Conservation (phyloP, 495 filamentous ascomycete species). For the Margaritispora aquatica region DNA sequence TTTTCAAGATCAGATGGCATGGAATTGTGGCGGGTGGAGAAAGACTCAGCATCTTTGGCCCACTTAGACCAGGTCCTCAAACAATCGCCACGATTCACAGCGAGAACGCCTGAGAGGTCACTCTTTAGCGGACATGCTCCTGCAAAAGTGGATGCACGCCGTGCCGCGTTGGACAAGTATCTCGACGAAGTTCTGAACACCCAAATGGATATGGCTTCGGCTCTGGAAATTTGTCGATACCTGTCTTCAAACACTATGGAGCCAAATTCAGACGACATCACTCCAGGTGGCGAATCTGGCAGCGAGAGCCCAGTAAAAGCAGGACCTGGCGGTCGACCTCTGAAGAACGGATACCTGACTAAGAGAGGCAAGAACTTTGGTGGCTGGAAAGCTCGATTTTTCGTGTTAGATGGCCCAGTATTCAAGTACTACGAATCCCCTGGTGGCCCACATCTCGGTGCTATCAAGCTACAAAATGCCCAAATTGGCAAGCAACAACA, state of each 20-base stretch:
- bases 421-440: slow-evolving; percentile 88
- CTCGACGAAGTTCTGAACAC: slow-evolving; percentile 79
- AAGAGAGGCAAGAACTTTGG: slow-evolving; percentile 98
- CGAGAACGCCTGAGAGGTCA: slow-evolving; percentile 71
- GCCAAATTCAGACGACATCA: slow-evolving; percentile 59
- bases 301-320: slow-evolving; percentile 34
- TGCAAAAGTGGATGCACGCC: slow-evolving; percentile 84
- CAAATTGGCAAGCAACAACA: slow-evolving; percentile 84
- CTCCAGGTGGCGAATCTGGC: slow-evolving; percentile 38
- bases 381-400: slow-evolving; percentile 97
- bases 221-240: slow-evolving; percentile 81
- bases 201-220: slow-evolving; percentile 69
- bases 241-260: slow-evolving; percentile 81
- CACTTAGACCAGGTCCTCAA: slow-evolving; percentile 76
- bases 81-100: slow-evolving; percentile 57
- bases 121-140: slow-evolving; percentile 92
- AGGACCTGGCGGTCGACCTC: slow-evolving; percentile 57
- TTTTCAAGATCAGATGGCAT: slow-evolving; percentile 68
- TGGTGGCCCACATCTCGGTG: slow-evolving; percentile 82
- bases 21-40: slow-evolving; percentile 92
- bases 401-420: slow-evolving; percentile 82
- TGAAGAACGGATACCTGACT: slow-evolving; percentile 88
- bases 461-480: slow-evolving; percentile 84
- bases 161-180: slow-evolving; percentile 75
- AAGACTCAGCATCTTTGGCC: slow-evolving; percentile 74